phyloP scores from a whole-genome alignment of 2,329 filamentous ascomycete species.

The Herpomyces periplanetae region DNA sequence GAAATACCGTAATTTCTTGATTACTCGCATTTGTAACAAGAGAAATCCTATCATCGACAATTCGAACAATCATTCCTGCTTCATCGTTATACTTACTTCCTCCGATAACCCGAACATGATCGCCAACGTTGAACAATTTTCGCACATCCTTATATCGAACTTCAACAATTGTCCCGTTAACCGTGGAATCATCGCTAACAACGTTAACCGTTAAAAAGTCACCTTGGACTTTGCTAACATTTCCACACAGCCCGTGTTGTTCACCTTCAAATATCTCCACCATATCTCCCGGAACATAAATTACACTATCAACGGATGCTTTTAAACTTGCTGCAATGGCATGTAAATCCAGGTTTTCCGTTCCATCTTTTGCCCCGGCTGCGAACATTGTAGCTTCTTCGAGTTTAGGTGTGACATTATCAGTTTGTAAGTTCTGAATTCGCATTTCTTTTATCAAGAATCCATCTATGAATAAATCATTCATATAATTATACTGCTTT shows the following conservation, averaged over 20 bases:
- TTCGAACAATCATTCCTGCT: slow-evolving; percentile 81
- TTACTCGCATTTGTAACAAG: slow-evolving; percentile 70
- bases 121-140: slow-evolving; percentile 66
- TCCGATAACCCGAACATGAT: slow-evolving; percentile 94
- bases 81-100: slow-evolving; percentile 79
- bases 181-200: slow-evolving; percentile 36
- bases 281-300: slow-evolving; percentile 69
- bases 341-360: slow-evolving; percentile 64
- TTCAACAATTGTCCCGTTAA: slow-evolving; percentile 50
- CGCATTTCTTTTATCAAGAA: slow-evolving; percentile 82
- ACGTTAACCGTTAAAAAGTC: slow-evolving; percentile 73
- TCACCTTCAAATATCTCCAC: slow-evolving; percentile 87
- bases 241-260: slow-evolving; percentile 60
- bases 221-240: slow-evolving; percentile 43
- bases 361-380: slow-evolving; percentile 52
- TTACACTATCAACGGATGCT: slow-evolving; percentile 35
- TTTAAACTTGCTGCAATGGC: slow-evolving; percentile 66
- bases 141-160: slow-evolving; percentile 66
- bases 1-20: slow-evolving; percentile 82
- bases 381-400: slow-evolving; percentile 91
- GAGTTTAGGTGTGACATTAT: slow-evolving; percentile 61
- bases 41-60: slow-evolving; percentile 65
- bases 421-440: slow-evolving; percentile 43
- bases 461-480: slow-evolving; percentile 62
- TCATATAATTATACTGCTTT: slow-evolving; percentile 47